Conservation (phyloP, 1,284 basidiomycete genomes). For the Mycena sp. region DNA sequence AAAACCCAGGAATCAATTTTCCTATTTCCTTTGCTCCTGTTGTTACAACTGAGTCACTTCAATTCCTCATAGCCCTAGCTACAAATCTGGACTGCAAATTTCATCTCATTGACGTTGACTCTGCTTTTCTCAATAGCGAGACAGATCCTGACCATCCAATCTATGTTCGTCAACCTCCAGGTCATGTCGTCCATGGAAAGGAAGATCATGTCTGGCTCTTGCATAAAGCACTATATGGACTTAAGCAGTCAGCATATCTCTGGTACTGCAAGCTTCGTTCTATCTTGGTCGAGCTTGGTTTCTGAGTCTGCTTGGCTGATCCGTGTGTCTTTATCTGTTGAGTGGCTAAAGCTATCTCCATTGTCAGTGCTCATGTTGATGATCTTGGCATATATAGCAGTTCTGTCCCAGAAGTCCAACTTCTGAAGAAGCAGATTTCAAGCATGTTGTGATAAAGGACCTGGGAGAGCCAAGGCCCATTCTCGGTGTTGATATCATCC, state of each 20-base stretch:
- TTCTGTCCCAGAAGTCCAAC: constrained; percentile 6
- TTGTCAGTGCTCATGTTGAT: constrained; percentile 31
- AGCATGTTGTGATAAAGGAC: constrained; percentile 11
- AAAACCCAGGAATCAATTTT: constrained; percentile 15
- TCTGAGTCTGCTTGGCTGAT: constrained; percentile 14
- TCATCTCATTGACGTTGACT: constrained; percentile 13
- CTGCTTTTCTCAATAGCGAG: no score
- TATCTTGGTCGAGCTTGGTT: constrained; percentile 22
- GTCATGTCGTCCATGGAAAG: background rate
- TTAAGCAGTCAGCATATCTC: constrained; percentile 32
- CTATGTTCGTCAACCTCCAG: constrained; percentile 17
- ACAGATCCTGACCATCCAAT: constrained; percentile 10
- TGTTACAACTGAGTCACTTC: constrained; percentile 9
- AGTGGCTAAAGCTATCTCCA: no score
- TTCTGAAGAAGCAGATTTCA: constrained; percentile 8
- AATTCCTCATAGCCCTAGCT: constrained; percentile 5
- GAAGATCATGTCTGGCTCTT: no score
- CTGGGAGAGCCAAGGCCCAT: constrained; percentile 12
- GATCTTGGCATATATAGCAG: constrained; percentile 21
- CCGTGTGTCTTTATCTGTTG: constrained; percentile 26
- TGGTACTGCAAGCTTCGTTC: constrained; percentile 30
- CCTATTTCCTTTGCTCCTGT: constrained; percentile 18
- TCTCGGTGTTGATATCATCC: constrained; percentile 13
- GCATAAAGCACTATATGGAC: constrained; percentile 34
- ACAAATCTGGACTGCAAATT: constrained; percentile 7